These are phyloP conservation scores for Cruciata laevipes DNA, from an alignment of 257 asterid species.

Conservation along the genomic window DNA sequence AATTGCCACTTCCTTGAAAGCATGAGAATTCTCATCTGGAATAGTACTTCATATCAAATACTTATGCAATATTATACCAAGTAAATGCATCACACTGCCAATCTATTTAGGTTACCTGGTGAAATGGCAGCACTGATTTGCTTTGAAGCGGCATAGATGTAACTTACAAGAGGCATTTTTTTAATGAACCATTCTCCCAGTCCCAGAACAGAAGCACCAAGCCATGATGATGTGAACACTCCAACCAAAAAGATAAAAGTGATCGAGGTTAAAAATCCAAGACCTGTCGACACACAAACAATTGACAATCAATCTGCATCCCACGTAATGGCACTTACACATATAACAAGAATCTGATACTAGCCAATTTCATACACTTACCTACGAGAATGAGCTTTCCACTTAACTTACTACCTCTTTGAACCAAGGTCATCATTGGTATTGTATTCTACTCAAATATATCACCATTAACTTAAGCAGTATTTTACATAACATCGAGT, in stretches of 20 bases:
- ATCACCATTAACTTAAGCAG: too few relatives aligned
- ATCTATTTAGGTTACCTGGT: constrained; percentile 42
- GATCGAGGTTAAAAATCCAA: constrained; percentile 66
- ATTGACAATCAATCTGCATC: neutral
- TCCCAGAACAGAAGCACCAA: constrained; percentile 65
- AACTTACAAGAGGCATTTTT: constrained; percentile 81
- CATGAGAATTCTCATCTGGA: constrained; percentile 64
- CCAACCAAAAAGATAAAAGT: constrained; percentile 78
- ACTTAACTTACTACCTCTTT: neutral
- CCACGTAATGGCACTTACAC: neutral
- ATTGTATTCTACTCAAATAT: neutral
- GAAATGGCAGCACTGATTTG: constrained; percentile 82
- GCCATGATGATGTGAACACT: constrained; percentile 81
- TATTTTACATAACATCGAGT: neutral
- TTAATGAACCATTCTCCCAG: constrained; percentile 76
- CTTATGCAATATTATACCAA: neutral
- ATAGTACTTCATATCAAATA: constrained; percentile 2
- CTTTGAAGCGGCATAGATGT: constrained; percentile 64
- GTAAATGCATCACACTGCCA: neutral
- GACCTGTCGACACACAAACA: constrained; percentile 33
- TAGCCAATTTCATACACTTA: too few relatives aligned
- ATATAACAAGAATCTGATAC: neutral
- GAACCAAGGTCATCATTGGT: neutral
- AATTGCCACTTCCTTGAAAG: constrained; percentile 84
- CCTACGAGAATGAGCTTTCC: too few relatives aligned